A percentile compares a stretch with the other conserved stretches of the same genome.
Evolutionary conservation across 176 grass and related monocot genomes (phyloP).

Genomic region (Ensete glaucum): DNA sequence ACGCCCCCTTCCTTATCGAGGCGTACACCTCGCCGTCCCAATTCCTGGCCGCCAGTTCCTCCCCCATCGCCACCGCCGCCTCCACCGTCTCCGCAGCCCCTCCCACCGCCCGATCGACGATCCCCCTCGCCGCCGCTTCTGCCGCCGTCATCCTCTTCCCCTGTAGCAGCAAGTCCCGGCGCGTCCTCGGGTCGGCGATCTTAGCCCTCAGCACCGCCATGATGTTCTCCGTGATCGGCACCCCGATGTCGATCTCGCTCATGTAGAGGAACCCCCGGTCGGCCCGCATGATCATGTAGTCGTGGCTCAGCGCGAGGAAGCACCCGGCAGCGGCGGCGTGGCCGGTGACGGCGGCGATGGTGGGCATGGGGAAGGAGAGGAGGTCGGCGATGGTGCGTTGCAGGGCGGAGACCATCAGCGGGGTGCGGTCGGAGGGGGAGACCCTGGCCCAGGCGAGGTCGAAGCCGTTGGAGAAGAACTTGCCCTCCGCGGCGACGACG

Average conservation of each 20-base stretch:
- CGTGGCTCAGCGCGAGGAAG: conserved; percentile 67
- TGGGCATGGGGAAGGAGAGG: conserved; percentile 73
- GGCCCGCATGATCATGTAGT: conserved; percentile 71
- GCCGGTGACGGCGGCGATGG: conserved; percentile 70
- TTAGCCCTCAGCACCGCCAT: conserved; percentile 46
- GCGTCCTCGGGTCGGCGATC: conserved; percentile 39
- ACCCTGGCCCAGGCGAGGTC: conserved; percentile 49
- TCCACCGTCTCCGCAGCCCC: conserved; percentile 37
- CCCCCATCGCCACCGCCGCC: conserved; percentile 59
- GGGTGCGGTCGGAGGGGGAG: conserved; percentile 25
- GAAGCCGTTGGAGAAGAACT: conserved; percentile 94
- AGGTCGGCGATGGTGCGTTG: conserved; percentile 49
- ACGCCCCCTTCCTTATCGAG: conserved; percentile 48
- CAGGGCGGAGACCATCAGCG: conserved; percentile 35
- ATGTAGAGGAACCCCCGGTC: conserved; percentile 87
- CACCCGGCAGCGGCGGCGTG: conserved; percentile 58
- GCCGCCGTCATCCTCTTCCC: conserved; percentile 39
- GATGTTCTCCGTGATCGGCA: conserved; percentile 60
- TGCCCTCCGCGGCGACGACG: conserved; percentile 63
- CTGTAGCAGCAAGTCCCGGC: conserved; percentile 51
- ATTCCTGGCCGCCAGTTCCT: conserved; percentile 65
- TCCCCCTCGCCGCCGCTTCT: conserved; percentile 47
- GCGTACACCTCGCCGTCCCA: conserved; percentile 69
- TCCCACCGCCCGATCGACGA: conserved; percentile 53
- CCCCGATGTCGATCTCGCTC: conserved; percentile 91